A percentile compares a stretch with the other conserved stretches of the same genome.
phyloP scores from a whole-genome alignment of 1,139 yeast species.

The Suhomyces taliae region DNA sequence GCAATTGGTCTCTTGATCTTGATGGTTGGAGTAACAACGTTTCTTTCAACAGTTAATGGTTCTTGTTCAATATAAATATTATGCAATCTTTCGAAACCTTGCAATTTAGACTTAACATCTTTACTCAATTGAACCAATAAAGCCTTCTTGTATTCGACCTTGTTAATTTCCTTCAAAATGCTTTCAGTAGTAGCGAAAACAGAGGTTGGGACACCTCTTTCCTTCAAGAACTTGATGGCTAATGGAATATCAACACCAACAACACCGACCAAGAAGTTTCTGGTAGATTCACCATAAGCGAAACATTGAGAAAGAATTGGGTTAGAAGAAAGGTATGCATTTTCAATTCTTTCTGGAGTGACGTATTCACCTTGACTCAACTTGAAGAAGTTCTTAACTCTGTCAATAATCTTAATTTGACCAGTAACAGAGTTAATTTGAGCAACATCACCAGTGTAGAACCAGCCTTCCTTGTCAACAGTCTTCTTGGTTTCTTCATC shows the following conservation, averaged over 20 bases:
- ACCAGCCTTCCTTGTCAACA: constrained; percentile 27
- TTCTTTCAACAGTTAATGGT: constrained; percentile 25
- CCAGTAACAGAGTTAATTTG: constrained; percentile 18
- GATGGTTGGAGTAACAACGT: constrained; percentile 27
- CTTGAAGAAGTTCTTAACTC: constrained; percentile 32
- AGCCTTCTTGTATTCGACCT: constrained; percentile 11
- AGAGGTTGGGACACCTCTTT: constrained; percentile 14
- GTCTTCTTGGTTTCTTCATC: constrained; percentile 24
- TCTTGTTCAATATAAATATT: constrained; percentile 25
- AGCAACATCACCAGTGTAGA: constrained; percentile 29
- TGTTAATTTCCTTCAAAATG: constrained; percentile 16
- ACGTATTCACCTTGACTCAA: constrained; percentile 31
- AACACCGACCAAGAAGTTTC: constrained; percentile 22
- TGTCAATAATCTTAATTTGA: constrained; percentile 23
- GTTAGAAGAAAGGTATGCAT: constrained; percentile 20
- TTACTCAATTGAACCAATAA: constrained; percentile 14
- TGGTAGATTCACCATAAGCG: constrained; percentile 24
- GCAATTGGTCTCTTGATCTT: constrained; percentile 28
- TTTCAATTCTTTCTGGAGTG: constrained; percentile 28
- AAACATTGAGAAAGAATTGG: constrained; percentile 21
- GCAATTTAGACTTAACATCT: constrained; percentile 13
- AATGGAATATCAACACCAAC: constrained; percentile 23
- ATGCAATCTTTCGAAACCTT: constrained; percentile 27
- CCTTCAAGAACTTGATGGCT: constrained; percentile 16
- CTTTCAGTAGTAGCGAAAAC: constrained; percentile 18